Evolutionary conservation across 768 basidiomycete genomes (phyloP), one percentile per base, ranked within the genome.

Genomic region (Macrolepiota albuminosa): DNA sequence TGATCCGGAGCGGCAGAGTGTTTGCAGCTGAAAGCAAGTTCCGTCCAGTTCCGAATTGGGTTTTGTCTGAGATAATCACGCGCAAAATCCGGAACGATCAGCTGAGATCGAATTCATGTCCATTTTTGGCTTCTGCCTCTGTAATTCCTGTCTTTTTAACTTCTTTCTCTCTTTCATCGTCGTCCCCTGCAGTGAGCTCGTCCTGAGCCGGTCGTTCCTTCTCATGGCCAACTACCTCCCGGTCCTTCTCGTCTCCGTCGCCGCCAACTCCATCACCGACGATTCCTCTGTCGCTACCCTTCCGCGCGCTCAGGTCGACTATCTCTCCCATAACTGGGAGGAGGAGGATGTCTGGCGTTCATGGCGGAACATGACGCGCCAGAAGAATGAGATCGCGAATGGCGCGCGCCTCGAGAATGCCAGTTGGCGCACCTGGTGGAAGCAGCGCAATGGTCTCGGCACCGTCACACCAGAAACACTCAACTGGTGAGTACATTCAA

Each of bases 361-460:
- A n/a, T 99, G 96, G 96, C 82, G 95, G 64, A 93, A 87, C 71
- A 98, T 98, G 94, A 98, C 96, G 50, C 83, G 92, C 58, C 93
- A 95, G 80, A 99, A 98, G 84, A 91, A 96, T 71, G 96, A 94
- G 75, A 97, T 99, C 69, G 86, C 93, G 6, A 98, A 99, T 71
- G 96, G 96, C 50, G 81, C 89, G 51, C 80, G 96, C 52, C 84
- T 99, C 58, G 97, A 99, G 80, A 99, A 99, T 69, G 97, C 97
- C 9, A 93, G 90, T 61, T 99, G 96, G 96, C 79, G 96, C 45
- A 98, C 95, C 1, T 99, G 96, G 96, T 98, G 95, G 88, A 98
- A 98, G 76, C 95, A 98, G 82, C 81, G 96, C 63, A 97, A 97
- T 68, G 91, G 95, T 64, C 83, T 99, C 62, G 92, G 89, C 78